phyloP scores from a whole-genome alignment of 441 rosid species.

The Lepidium campestre region DNA sequence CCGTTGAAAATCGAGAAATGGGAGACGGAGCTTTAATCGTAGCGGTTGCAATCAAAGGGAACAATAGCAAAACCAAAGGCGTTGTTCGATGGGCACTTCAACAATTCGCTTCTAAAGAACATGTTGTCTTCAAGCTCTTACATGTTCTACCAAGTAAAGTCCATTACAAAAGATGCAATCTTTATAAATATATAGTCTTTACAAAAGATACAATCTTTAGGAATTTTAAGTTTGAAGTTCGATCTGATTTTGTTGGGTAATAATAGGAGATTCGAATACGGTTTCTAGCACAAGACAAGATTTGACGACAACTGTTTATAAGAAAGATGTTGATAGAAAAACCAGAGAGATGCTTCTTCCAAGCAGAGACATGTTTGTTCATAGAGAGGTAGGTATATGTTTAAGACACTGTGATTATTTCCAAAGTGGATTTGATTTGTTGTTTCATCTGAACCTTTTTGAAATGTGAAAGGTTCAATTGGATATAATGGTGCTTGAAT shows the following conservation, averaged over 20 bases:
- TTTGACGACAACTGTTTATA: slow-evolving; percentile 12
- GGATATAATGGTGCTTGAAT: slow-evolving; percentile 56
- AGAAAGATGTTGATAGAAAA: slow-evolving; percentile 30
- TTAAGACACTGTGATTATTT: not conserved
- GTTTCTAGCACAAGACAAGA: not conserved
- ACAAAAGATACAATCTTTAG: no score
- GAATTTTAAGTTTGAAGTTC: not conserved
- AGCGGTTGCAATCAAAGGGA: slow-evolving; percentile 69
- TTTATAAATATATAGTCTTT: not conserved
- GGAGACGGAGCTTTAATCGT: slow-evolving; percentile 38
- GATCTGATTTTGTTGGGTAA: not conserved
- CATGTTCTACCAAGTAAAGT: slow-evolving; percentile 72
- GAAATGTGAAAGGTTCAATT: slow-evolving; percentile 44
- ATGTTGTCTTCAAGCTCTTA: slow-evolving; percentile 57
- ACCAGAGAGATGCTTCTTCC: slow-evolving; percentile 33
- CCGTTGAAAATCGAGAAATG: slow-evolving; percentile 18
- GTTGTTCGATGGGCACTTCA: slow-evolving; percentile 78
- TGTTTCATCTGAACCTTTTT: slow-evolving; percentile 6
- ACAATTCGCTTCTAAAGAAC: slow-evolving; percentile 56
- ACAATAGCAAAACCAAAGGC: slow-evolving; percentile 49
- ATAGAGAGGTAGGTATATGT: slow-evolving; percentile 24
- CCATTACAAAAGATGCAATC: not conserved
- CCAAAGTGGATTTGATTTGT: not conserved
- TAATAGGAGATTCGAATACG: slow-evolving; percentile 18
- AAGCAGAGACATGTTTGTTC: slow-evolving; percentile 27